Evolutionary conservation across 495 filamentous ascomycete species (phyloP), one percentile per base, ranked within the genome.

Genomic region (Patellaria atrata): DNA sequence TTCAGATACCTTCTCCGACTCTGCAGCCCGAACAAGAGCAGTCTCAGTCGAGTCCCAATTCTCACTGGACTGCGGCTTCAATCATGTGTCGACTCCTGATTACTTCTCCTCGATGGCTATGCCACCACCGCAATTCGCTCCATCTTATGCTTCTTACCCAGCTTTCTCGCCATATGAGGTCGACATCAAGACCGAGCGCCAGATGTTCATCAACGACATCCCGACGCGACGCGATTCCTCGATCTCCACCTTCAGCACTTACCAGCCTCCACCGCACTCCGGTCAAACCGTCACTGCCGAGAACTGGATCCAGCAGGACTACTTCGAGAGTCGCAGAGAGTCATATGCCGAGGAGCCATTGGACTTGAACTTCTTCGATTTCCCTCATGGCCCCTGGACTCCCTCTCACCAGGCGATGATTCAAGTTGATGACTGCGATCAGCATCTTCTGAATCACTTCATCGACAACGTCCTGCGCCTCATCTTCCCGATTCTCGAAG

Each of bases 171-270:
- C 84, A 0, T 94, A 91, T 52, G 87, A 94, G 54, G 77, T 94
- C 40, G 89, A 97, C 54, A 78, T 94, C 61, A 85, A 80, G 66
- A 94, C 89, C 1, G 84, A 93, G 57, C 70, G 85, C 42, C 84
- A 96, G 52, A 87, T 84, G 58, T 96, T 82, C 54, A 73, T 97
- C 51, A 83, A 94, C 46, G 82, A 92, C 55, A 67, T 93, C 30
- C 82, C 79, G 2, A 74, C 82, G 12, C 65, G 84, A 13, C 66
- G 78, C 34, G 83, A 94, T 50, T 89, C 82, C 3, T 76, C 78
- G 4, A 72, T 78, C 12, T 86, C 83, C 0, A 91, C 82, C 10
- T 93, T 91, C 63, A 89, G 74, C 64, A 79, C 80, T 3, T 83
- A 73, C 54, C 74, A 75, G 18, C 74, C 77, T n/a, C 82, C 82